Evolutionary conservation across 148 eudicot species (phyloP).

Genomic region (Arctostaphylos glauca): DNA sequence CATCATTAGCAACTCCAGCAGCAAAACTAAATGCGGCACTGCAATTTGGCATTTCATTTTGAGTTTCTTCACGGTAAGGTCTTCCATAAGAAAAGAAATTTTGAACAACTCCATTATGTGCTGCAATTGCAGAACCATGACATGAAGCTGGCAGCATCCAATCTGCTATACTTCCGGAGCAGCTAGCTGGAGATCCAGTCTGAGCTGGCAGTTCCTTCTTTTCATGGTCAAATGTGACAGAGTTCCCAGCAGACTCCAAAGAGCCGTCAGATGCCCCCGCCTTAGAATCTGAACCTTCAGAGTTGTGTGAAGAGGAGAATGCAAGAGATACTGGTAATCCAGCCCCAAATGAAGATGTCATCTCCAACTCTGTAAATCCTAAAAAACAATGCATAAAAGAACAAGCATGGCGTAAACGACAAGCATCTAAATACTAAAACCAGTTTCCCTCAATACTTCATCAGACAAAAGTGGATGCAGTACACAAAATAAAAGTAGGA

Average conservation of each 20-base stretch:
- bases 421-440: background rate
- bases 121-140: conserved; percentile 7
- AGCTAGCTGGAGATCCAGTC: conserved; percentile 25
- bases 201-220: conserved; percentile 26
- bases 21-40: conserved; percentile 16
- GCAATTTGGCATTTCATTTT: conserved; percentile 5
- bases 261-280: conserved; percentile 27
- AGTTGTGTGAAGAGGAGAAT: conserved; percentile 26
- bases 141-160: conserved; percentile 24
- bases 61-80: conserved; percentile 18
- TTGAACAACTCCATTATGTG: conserved; percentile 16
- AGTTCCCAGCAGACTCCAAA: conserved; percentile 21
- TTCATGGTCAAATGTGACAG: conserved; percentile 14
- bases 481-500: background rate
- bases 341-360: conserved; percentile 9
- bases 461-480: background rate
- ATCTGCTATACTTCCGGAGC: conserved; percentile 21
- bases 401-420: background rate
- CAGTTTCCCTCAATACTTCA: background rate
- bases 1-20: conserved; percentile 17
- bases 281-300: conserved; percentile 30
- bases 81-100: conserved; percentile 10
- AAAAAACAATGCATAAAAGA: conserved; percentile 9
- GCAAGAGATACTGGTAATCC: conserved; percentile 18
- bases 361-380: conserved; percentile 20